Evolutionary conservation across 169 alveolate species (phyloP).

Genomic region (Amoebophrya sp.): DNA sequence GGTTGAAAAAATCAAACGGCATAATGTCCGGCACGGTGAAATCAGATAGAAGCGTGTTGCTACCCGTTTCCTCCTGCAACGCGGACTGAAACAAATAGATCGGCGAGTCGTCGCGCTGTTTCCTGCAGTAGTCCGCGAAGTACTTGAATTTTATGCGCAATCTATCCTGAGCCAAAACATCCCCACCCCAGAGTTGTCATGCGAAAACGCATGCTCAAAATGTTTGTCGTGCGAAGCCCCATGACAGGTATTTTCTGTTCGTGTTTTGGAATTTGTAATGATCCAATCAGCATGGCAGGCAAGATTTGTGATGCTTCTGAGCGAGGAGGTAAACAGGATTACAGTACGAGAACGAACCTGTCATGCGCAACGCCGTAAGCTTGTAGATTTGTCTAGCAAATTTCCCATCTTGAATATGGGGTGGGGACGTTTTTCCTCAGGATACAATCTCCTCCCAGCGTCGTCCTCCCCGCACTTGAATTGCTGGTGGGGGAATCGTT

Average conservation of each 20-base stretch:
- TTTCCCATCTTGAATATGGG: too few relatives aligned
- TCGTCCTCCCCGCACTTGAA: slow-evolving; percentile 13
- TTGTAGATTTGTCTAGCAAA: too few relatives aligned
- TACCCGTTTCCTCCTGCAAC: slow-evolving; percentile 35
- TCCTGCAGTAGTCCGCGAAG: slow-evolving; percentile 45
- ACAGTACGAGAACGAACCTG: too few relatives aligned
- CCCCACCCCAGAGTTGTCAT: background rate
- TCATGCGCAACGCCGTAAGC: too few relatives aligned
- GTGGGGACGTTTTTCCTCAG: too few relatives aligned
- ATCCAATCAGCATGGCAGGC: too few relatives aligned
- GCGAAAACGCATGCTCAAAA: background rate
- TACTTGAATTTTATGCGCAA: slow-evolving; percentile 40
- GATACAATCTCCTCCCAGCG: background rate
- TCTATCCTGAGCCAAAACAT: too few relatives aligned
- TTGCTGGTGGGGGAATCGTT: background rate
- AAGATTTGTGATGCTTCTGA: too few relatives aligned
- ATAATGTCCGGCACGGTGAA: slow-evolving; percentile 56
- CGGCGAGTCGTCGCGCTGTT: slow-evolving; percentile 52
- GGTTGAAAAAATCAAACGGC: slow-evolving; percentile 51
- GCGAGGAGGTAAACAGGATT: background rate
- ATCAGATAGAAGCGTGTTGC: slow-evolving; percentile 51
- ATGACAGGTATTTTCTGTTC: too few relatives aligned
- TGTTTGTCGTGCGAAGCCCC: too few relatives aligned
- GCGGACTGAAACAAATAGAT: slow-evolving; percentile 49
- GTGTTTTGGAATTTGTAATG: too few relatives aligned